Percentiles rank a stretch among this genome's conserved stretches.
Evolutionary conservation across 1,284 basidiomycete species (phyloP).

Genomic region (Schizophyllum amplum): DNA sequence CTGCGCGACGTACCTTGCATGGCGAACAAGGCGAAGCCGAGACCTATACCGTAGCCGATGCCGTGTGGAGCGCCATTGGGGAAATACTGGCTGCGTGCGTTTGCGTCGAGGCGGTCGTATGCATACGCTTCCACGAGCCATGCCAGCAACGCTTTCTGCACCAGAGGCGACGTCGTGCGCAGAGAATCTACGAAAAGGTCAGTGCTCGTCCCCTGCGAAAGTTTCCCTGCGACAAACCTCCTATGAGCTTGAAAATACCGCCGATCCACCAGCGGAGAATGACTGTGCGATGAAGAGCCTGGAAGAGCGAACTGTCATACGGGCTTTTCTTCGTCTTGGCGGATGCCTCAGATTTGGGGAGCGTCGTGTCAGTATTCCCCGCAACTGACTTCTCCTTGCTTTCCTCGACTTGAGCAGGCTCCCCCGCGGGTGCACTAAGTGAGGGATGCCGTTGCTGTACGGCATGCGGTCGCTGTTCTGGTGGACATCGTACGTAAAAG

Average conservation of each 20-base stretch:
- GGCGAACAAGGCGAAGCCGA: slow-evolving; percentile 52
- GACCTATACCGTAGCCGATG: slow-evolving; percentile 44
- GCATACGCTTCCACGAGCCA: slow-evolving; percentile 52
- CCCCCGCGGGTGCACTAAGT: slow-evolving; percentile 1
- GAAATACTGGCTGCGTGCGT: slow-evolving; percentile 14
- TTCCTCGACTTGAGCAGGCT: slow-evolving; percentile 4
- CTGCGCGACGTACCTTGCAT: slow-evolving; percentile 50
- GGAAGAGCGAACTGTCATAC: slow-evolving; percentile 52
- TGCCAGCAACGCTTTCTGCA: slow-evolving; percentile 55
- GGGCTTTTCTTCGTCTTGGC: slow-evolving; percentile 14
- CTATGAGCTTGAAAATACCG: slow-evolving; percentile 44
- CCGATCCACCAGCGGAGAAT: slow-evolving; percentile 45
- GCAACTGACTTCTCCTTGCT: slow-evolving; percentile 3
- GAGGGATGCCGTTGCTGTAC: slow-evolving; percentile 13
- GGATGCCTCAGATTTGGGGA: no score
- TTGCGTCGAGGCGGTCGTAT: slow-evolving; percentile 16
- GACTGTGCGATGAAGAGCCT: slow-evolving; percentile 51
- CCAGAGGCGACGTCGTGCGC: slow-evolving; percentile 51
- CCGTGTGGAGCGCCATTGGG: slow-evolving; percentile 32
- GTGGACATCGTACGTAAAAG: slow-evolving; percentile 42
- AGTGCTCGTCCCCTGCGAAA: background rate
- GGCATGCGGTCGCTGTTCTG: slow-evolving; percentile 33
- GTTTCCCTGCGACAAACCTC: slow-evolving; percentile 31
- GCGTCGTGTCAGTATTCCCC: no score
- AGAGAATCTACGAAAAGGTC: slow-evolving; percentile 35